phyloP scores from a whole-genome alignment of 768 basidiomycete genomes.

The Leccinum variicolor region DNA sequence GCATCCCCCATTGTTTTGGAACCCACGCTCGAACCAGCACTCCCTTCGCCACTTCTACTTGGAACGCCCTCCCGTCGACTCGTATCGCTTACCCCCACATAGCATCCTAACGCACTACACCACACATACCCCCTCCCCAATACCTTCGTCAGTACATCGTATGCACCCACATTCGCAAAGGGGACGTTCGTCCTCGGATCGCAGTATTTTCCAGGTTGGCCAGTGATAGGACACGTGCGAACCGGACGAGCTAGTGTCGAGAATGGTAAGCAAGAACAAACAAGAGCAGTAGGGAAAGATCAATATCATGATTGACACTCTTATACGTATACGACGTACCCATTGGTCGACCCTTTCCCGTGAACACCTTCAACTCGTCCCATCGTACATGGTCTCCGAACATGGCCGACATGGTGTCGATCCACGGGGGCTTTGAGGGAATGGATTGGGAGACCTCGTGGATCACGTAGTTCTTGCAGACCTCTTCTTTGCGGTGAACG shows the following conservation, averaged over 20 bases:
- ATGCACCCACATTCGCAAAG: constrained; percentile 70
- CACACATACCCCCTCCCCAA: constrained; percentile 71
- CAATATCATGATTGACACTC: neutral
- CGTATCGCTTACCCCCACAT: constrained; percentile 23
- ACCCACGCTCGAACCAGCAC: neutral
- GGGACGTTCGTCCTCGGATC: constrained; percentile 82
- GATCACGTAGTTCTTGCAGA: constrained; percentile 67
- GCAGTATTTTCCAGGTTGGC: constrained; percentile 68
- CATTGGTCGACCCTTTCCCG: constrained; percentile 61
- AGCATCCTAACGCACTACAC: constrained; percentile 44
- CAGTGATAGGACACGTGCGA: constrained; percentile 74
- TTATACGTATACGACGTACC: constrained; percentile 38
- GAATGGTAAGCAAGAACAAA: neutral
- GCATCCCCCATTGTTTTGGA: neutral
- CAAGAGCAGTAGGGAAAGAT: neutral
- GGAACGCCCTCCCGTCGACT: neutral
- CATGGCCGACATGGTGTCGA: constrained; percentile 74
- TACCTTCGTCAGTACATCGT: constrained; percentile 55
- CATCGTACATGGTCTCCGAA: constrained; percentile 85
- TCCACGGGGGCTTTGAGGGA: constrained; percentile 54
- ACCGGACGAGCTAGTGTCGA: constrained; percentile 49
- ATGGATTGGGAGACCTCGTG: constrained; percentile 55
- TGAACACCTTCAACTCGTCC: constrained; percentile 66
- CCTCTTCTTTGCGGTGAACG: constrained; percentile 43
- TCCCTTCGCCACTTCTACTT: neutral